Evolutionary conservation across 305 asterid species (phyloP).

Genomic region (Coffea humblotiana): DNA sequence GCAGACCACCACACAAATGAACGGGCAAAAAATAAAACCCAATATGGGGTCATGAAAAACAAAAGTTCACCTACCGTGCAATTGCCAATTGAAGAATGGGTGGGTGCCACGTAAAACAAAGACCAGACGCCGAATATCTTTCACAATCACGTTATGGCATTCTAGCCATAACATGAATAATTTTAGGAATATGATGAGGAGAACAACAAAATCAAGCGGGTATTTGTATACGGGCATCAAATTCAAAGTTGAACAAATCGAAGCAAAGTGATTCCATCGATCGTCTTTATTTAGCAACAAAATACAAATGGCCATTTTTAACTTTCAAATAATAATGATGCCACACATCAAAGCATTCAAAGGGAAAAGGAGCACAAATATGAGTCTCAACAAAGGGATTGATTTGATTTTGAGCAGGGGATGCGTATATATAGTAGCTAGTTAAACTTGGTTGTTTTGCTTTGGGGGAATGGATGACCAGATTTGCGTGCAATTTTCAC

Average conservation of each 20-base stretch:
- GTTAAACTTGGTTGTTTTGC: not conserved
- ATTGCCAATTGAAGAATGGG: too few relatives aligned
- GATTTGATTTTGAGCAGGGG: too few relatives aligned
- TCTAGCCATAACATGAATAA: not conserved
- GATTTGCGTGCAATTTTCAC: conserved; percentile 4
- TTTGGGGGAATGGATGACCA: too few relatives aligned
- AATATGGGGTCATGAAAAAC: not conserved
- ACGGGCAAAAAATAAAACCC: too few relatives aligned
- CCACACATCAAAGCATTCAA: conserved; percentile 1
- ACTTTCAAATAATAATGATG: not conserved
- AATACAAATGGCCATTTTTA: not conserved
- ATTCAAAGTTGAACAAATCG: not conserved
- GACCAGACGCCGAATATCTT: not conserved
- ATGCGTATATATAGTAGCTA: too few relatives aligned
- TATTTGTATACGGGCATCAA: not conserved
- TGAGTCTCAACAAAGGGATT: not conserved
- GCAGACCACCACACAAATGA: not conserved
- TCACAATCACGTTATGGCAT: not conserved
- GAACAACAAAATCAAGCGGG: not conserved
- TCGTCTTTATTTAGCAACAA: not conserved
- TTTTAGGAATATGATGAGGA: not conserved
- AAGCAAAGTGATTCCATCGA: not conserved
- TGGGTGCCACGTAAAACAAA: not conserved
- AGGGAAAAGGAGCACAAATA: not conserved
- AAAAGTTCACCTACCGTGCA: not conserved